These are phyloP conservation scores for Penicillium sclerotigenum DNA, from an alignment of 2,329 filamentous ascomycete genomes.

Conservation along the genomic window DNA sequence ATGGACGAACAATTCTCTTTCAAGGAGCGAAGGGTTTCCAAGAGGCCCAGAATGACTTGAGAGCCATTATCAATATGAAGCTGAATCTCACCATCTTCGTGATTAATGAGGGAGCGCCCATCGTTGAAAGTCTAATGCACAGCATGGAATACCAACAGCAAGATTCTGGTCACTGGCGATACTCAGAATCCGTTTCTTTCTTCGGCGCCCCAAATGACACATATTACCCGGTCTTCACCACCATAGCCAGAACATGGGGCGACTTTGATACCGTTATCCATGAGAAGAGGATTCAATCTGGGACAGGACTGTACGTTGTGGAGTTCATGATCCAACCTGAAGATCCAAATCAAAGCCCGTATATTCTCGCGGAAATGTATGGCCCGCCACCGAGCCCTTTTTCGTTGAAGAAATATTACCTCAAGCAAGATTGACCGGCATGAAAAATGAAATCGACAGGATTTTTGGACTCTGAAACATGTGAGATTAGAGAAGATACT, in stretches of 20 bases:
- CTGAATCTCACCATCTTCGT: not conserved
- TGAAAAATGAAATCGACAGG: not conserved
- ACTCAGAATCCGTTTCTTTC: slow-evolving; percentile 1
- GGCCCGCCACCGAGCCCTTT: not conserved
- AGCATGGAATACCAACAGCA: not conserved
- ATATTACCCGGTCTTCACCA: not conserved
- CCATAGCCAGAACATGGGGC: not conserved
- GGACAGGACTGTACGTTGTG: not conserved
- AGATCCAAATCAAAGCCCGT: not conserved
- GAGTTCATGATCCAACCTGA: not conserved
- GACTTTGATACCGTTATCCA: not conserved
- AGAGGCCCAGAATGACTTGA: not conserved
- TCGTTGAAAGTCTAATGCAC: not conserved
- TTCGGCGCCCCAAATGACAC: not conserved
- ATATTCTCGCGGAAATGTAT: not conserved
- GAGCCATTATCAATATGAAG: not conserved
- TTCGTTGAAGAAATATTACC: not conserved
- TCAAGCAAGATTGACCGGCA: not conserved
- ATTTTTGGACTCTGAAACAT: not conserved
- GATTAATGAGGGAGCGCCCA: not conserved
- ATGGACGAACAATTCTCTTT: not conserved
- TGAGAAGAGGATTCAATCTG: not conserved
- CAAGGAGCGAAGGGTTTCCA: not conserved
- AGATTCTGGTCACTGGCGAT: not conserved
- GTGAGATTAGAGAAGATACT: not conserved